Base-by-base conservation (phyloP, 169 alveolate species). In the Cryptosporidium sp. region DNA sequence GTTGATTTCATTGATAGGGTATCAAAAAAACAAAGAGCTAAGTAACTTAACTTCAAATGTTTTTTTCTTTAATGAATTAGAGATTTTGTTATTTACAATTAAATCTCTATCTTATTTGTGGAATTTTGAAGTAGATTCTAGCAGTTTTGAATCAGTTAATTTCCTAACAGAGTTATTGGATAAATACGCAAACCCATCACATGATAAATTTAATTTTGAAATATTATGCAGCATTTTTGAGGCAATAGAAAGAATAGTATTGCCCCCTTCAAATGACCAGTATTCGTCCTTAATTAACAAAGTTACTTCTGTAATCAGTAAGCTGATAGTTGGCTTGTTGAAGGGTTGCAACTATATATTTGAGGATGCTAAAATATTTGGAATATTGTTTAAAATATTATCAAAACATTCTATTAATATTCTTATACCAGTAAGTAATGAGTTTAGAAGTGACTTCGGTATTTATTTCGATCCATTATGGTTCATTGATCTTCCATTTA, bases 401-500 rank as follows among this genome's bases (percentile, higher is more conserved):
- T 60, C 89, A 26, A 80, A 80, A 62, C 89, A 80, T 16, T 33
- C 75, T 33, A 72, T 21, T 8, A 37, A 21, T 29, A 60, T 80
- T 37, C 10, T 62, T 12, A 21, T 5, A 21, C 31, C 23, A 48
- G 51, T 80, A 16, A 39, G 33, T 14, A 51, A 62, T 7, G 48
- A 61, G 21, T 80, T 80, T 33, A 58, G 80, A 65, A 44, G 31
- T 10, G 26, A 44, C 1, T 80, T 62, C 44, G 89, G 80, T 16
- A 39, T 42, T 23, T 18, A 80, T 26, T 62, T 80, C 26, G 89
- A 80, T 60, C 75, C 75, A 8, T 31, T 80, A 18, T 39, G 58
- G 60, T 80, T 62, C 48, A 48, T 80, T 62, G 52, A 60, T 14
- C 39, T 80, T 9, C 89, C 73, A 23, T 80, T 80, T 67, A 42